Evolutionary conservation across 495 filamentous ascomycete genomes (phyloP), one percentile per base, ranked within the genome.

Genomic region (Tuber brumale): DNA sequence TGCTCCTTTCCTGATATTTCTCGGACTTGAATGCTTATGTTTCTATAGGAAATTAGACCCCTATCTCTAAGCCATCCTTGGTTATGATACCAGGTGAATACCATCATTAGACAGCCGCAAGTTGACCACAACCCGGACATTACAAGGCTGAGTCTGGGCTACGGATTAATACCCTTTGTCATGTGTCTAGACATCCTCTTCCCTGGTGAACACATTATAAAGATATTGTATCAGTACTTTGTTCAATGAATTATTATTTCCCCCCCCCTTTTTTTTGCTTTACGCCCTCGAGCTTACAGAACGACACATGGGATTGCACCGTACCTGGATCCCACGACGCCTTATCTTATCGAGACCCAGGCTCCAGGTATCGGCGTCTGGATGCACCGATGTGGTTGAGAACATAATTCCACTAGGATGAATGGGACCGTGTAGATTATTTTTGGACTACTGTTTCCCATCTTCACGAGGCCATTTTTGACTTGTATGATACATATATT

Each of bases 101-200:
- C 3, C 4, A 66, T 66, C 2, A 12, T 16, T 31, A 18, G 35
- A 35, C 27, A 66, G 57, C 27, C 16, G 12, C 27, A 57, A 57
- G 48, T 57, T 57, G 48, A 27, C n/a, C 23, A 57, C 48, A 35
- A 18, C 27, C 14, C 3, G 18, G 2, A 35, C 31, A 66, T 66
- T 66, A 66, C 57, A 66, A 66, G 57, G 57, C 27, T 66, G 57
- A 66, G 57, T 66, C 57, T 66, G 27, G 10, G 57, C 14, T 66
- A 66, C 57, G 27, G 27, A 66, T 66, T 66, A 66, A 66, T 35
- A 35, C 27, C 57, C 14, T 66, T 18, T 27, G 57, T 66, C 57
- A 66, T 35, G 57, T 66, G 57, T 66, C 57, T 31, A 66, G 16
- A 31, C 3, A 14, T 19, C 27, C 57, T 18, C 16, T 66, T 27